phyloP scores from a whole-genome alignment of 2,329 filamentous ascomycete species.

The Fusarium tjaetaba region DNA sequence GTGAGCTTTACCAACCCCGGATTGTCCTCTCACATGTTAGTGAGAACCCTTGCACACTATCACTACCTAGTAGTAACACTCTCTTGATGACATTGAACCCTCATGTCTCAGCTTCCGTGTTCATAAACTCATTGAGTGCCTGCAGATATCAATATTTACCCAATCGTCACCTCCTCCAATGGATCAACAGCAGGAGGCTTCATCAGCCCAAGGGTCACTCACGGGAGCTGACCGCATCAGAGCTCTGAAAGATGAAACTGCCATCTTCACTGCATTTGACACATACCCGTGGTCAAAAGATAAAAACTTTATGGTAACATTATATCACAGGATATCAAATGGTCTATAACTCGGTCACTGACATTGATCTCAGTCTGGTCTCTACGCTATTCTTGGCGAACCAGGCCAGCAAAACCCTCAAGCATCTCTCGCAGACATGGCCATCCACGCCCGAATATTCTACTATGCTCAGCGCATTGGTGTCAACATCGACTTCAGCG shows the following conservation, averaged over 20 bases:
- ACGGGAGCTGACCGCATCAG: constrained; percentile 52
- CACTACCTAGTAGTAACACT: background rate
- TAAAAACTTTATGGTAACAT: constrained; percentile 70
- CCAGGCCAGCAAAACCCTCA: constrained; percentile 53
- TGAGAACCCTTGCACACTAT: constrained; percentile 8
- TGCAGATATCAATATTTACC: background rate
- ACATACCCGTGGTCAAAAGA: constrained; percentile 75
- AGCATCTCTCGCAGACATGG: constrained; percentile 66
- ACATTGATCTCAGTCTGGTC: constrained; percentile 58
- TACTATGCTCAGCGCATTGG: constrained; percentile 67
- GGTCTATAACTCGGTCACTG: background rate
- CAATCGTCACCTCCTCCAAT: background rate
- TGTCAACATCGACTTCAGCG: constrained; percentile 69
- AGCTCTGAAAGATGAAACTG: constrained; percentile 51
- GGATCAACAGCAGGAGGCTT: constrained; percentile 23
- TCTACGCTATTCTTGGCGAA: constrained; percentile 71
- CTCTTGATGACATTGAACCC: background rate
- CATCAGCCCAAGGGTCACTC: constrained; percentile 35
- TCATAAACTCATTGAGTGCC: constrained; percentile 5
- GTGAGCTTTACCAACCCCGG: constrained; percentile 18
- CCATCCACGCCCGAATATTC: constrained; percentile 73
- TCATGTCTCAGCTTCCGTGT: background rate
- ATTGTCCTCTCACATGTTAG: constrained; percentile 40
- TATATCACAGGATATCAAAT: background rate
- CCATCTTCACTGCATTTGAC: constrained; percentile 70